phyloP scores from a whole-genome alignment of 495 filamentous ascomycete genomes.

The Oidiodendron maius region DNA sequence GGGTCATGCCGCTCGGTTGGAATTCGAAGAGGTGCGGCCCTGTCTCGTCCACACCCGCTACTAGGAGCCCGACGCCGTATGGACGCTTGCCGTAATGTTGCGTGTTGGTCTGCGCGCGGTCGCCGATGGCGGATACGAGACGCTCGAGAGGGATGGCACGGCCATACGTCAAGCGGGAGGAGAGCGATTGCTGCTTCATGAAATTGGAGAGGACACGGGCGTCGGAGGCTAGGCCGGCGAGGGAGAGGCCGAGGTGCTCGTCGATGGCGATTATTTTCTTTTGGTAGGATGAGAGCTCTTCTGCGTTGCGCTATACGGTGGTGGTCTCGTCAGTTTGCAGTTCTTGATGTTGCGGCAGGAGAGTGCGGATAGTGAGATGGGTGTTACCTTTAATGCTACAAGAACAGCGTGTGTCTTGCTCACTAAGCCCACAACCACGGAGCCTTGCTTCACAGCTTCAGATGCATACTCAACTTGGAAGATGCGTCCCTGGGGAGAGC shows the following conservation, averaged over 20 bases:
- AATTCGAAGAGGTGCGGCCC: slow-evolving; percentile 98
- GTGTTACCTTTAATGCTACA: slow-evolving; percentile 82
- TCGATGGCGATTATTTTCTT: slow-evolving; percentile 98
- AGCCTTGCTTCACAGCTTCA: slow-evolving; percentile 98
- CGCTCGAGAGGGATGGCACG: slow-evolving; percentile 84
- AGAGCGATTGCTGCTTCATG: slow-evolving; percentile 98
- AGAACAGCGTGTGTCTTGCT: slow-evolving; percentile 98
- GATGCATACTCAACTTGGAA: slow-evolving; percentile 99
- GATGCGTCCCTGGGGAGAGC: slow-evolving; percentile 98
- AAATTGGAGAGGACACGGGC: slow-evolving; percentile 99
- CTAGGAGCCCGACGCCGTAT: slow-evolving; percentile 90
- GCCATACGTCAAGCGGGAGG: slow-evolving; percentile 90
- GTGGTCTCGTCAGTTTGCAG: background rate
- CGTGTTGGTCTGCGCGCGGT: slow-evolving; percentile 95
- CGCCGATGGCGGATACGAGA: slow-evolving; percentile 83
- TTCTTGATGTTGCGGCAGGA: background rate
- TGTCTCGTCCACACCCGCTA: slow-evolving; percentile 87
- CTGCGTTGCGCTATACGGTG: slow-evolving; percentile 77
- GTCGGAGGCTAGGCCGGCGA: slow-evolving; percentile 95
- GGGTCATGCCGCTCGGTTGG: slow-evolving; percentile 90
- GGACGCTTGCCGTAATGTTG: slow-evolving; percentile 96
- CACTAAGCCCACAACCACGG: slow-evolving; percentile 91
- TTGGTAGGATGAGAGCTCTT: slow-evolving; percentile 99
- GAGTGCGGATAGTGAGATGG: background rate
- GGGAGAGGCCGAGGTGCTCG: slow-evolving; percentile 89